Base-by-base conservation (phyloP, 1,284 basidiomycete genomes). In the Moesziomyces parantarcticus region DNA sequence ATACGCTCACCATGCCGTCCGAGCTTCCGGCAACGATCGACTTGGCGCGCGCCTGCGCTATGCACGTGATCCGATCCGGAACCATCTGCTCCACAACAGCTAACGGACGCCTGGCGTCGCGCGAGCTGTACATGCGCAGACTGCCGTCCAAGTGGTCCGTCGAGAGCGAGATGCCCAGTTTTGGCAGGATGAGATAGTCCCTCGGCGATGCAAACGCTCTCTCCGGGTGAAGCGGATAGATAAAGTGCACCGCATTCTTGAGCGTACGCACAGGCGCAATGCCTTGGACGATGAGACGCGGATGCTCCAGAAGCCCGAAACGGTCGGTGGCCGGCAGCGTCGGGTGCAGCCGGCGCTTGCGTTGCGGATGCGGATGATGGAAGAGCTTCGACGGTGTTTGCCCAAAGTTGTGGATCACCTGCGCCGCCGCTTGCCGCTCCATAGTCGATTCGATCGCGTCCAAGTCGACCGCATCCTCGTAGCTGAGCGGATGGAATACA, bases 401-500 rank as follows among this genome's bases (percentile, higher is more conserved):
- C 8, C 67, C 61, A 45, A 93, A 96, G 74, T 96, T 97, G 84
- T 97, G 94, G 47, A 98, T 97, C 71, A 95, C 96, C 5, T 94
- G 93, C 9, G 95, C 92, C 2, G 92, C 93, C 0, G 94, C 94
- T 77, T 94, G 92, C 41, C 92, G 89, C 85, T 98, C 93, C 22
- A 92, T 86, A 47, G 93, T 90, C 77, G 96, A 92, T 23, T 89
- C 89, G 34, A 97, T 92, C 0, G 92, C 90, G 3, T 94, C 78
- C 2, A 83, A 57, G 44, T 81, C 75, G n/a, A 80, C 68, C 10
- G 50, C 66, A 46, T 70, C 93, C 76, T 96, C 93, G 81, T 98
- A 98, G 34, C 93, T 96, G 43, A 97, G 86, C 0, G 94, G 95
- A 84, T 97, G 95, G 86, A 94, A 97, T 16, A 92, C 92, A 77